A percentile compares a stretch with the other conserved stretches of the same genome.
phyloP scores from a whole-genome alignment of 148 eudicot species.

The Suaeda aralocaspica region DNA sequence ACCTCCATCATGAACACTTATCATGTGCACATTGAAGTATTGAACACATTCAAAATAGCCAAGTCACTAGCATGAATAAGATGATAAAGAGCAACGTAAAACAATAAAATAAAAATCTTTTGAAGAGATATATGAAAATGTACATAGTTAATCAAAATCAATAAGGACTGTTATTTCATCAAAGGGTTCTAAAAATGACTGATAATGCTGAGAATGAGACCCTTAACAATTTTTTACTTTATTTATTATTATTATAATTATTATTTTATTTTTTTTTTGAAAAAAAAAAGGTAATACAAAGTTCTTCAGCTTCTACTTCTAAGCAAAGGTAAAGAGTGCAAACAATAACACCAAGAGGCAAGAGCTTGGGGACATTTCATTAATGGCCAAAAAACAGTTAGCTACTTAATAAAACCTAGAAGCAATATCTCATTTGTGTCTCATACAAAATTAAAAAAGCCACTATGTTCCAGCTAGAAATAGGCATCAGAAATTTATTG shows the following conservation, averaged over 20 bases:
- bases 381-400: not conserved
- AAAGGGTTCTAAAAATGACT: not conserved
- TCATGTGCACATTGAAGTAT: too few relatives aligned
- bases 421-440: not conserved
- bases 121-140: not conserved
- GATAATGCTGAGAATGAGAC: not conserved
- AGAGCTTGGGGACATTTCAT: not conserved
- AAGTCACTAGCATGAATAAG: not conserved
- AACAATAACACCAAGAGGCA: not conserved
- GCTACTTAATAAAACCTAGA: conserved; percentile 7
- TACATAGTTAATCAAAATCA: not conserved
- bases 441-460: not conserved
- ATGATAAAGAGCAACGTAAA: not conserved
- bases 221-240: not conserved
- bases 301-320: too few relatives aligned
- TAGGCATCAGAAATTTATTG: not conserved
- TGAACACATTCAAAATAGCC: too few relatives aligned
- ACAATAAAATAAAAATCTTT: not conserved
- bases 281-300: too few relatives aligned
- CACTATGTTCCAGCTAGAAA: too few relatives aligned
- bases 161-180: not conserved
- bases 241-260: too few relatives aligned
- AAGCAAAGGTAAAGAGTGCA: not conserved
- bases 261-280: too few relatives aligned
- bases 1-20: too few relatives aligned